Percentiles rank a stretch among this genome's conserved stretches.
These are phyloP conservation scores for Adansonia rubrostipa DNA, from an alignment of 441 rosid genomes.

Conservation along the genomic window DNA sequence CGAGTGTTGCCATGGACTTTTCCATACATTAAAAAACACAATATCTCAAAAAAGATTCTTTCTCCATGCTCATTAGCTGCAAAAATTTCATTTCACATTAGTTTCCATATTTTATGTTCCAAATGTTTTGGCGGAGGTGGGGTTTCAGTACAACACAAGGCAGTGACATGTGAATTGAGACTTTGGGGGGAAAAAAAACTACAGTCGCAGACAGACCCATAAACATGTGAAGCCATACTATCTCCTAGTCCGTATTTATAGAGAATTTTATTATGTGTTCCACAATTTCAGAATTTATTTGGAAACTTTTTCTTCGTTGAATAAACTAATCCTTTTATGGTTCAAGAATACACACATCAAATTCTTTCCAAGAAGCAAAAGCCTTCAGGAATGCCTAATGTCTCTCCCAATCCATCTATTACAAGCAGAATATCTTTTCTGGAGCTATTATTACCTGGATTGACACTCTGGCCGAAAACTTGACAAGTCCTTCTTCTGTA, in stretches of 20 bases:
- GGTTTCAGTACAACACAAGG: neutral
- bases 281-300: constrained; percentile 1
- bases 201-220: neutral
- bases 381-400: constrained; percentile 11
- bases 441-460: constrained; percentile 65
- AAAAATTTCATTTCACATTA: neutral
- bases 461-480: constrained; percentile 81
- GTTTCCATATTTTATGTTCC: neutral
- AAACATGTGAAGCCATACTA: neutral
- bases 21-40: neutral
- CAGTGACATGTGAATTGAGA: neutral
- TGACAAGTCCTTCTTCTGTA: constrained; percentile 86
- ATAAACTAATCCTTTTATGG: neutral
- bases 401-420: constrained; percentile 15
- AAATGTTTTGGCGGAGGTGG: neutral
- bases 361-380: neutral
- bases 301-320: neutral
- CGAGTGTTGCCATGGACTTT: neutral
- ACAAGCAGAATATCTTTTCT: constrained; percentile 11
- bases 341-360: neutral
- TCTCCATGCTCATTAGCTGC: neutral
- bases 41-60: neutral
- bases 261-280: neutral
- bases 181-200: neutral
- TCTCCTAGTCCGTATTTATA: neutral